These are phyloP conservation scores for Globisporangium alternatum DNA, from an alignment of 352 stramenopile species.

Conservation along the genomic window DNA sequence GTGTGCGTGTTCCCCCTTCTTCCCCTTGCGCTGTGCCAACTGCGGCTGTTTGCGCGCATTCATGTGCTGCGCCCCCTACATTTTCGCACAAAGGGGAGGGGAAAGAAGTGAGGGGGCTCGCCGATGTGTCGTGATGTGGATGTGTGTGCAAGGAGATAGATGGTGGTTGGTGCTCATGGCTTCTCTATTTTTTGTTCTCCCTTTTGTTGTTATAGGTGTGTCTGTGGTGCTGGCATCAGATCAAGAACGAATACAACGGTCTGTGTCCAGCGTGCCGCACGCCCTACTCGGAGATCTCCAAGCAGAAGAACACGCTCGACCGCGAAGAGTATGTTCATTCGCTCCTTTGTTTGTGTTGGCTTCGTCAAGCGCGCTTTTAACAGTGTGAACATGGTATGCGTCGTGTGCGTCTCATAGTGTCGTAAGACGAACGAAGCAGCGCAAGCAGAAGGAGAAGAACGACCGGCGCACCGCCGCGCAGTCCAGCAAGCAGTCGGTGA, in stretches of 20 bases:
- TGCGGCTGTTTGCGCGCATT: not conserved
- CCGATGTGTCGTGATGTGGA: not conserved
- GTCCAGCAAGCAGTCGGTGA: constrained; percentile 35
- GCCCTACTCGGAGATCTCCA: constrained; percentile 93
- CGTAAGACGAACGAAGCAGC: constrained; percentile 72
- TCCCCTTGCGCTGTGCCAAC: not conserved
- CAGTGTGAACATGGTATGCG: not conserved
- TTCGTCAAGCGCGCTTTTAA: not conserved
- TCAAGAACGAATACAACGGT: constrained; percentile 98
- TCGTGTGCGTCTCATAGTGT: constrained; percentile 35
- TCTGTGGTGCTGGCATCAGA: constrained; percentile 99
- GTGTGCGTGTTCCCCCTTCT: constrained; percentile 1
- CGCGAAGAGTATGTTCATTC: constrained; percentile 85
- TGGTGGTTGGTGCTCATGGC: not conserved
- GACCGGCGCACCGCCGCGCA: constrained; percentile 61
- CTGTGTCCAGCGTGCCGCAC: constrained; percentile 97
- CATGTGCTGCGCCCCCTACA: not conserved
- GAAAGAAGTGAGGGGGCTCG: not conserved
- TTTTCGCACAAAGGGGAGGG: too few relatives aligned
- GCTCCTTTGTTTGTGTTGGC: not conserved
- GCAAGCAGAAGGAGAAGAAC: constrained; percentile 83
- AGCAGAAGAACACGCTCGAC: constrained; percentile 92
- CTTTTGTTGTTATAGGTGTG: constrained; percentile 73
- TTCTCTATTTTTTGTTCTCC: not conserved
- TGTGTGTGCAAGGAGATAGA: not conserved